Base-by-base conservation (phyloP, 208 protist species). In the Leishmania mexicana region DNA sequence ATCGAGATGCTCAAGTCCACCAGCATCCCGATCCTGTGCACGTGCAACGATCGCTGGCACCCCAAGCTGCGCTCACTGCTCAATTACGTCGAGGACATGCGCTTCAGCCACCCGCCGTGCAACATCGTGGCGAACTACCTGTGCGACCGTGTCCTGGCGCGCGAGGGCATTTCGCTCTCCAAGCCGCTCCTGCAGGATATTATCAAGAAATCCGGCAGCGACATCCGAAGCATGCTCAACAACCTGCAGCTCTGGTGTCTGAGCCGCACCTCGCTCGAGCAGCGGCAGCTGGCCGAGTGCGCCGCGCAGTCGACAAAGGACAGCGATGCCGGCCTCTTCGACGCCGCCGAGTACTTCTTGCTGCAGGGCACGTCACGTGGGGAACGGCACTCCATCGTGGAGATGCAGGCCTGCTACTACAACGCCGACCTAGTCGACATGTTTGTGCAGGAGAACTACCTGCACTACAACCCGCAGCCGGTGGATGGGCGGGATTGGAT, bases 31-130 rank as follows among this genome's bases (percentile, higher is more conserved):
- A 99, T 99, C 83, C 93, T 99, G 49, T 99, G 99, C 92, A 99
- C 99, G 54, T 99, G 98, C 86, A 99, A 99, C 87, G 99, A 99
- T 87, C 91, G 97, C n/a, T 95, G 87, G 72, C 90, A 94, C 71
- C 84, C 78, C 15, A 99, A 99, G 83, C 83, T 99, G 49, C 90
- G 93, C 13, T 94, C 97, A 28, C 88, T 99, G 2, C 71, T 96
- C 42, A 99, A 99, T 79, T 89, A 99, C 87, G 98, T 98, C 71
- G 87, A 99, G 74, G 98, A 99, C 83, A 80, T 99, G 38, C 93
- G 91, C 70, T 99, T 99, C 75, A 85, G 85, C 47, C 88, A 94
- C 17, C 98, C 98, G 31, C 95, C 90, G 51, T 95, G 91, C 73
- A 95, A 92, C 71, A 91, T 96, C 67, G 93, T 99, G 21, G 92